Base-by-base conservation (phyloP, 805 yeast species). In the Metahyphopichia silvanorum region DNA sequence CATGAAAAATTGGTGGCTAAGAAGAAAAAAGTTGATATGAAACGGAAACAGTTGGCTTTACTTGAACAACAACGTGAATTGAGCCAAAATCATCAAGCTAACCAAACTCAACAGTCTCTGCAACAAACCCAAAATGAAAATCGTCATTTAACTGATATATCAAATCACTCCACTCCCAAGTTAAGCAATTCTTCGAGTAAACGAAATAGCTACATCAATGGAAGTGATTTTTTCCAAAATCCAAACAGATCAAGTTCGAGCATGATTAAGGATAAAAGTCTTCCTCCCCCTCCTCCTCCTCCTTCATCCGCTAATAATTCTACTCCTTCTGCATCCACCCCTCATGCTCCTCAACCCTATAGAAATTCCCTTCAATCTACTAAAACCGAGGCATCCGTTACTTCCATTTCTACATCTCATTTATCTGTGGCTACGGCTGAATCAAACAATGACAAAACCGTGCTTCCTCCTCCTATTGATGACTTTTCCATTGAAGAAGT, bases 1-100 rank as follows among this genome's bases (percentile, higher is more conserved):
- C 97, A 93, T 60, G 89, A 86, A 51, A 75, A 79, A 44, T 63
- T 91, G 38, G 60, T 89, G 53, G 88, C 82, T 27, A 82, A 81
- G 51, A 82, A 87, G 62, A 79, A 77, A 45, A 71, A 75, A 42
- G 76, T 80, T 44, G 84, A 79, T 44, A 54, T 65, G 34, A 62
- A 62, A 46, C 72, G 61, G 48, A 57, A 58, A 33, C 57, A 53
- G 34, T 31, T 51, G 44, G 55, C 55, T 9, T 23, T 33, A 24
- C 23, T 39, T 12, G 25, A 40, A 26, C 32, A 36, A 15, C 43
- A 43, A 18, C 25, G 25, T 17, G 33, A 33, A 19, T 21, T 17
- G 19, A 32, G 35, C 12, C 13, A 12, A 13, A 11, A 18, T n/a
- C 30, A 16, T 11, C 13, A 26, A 14, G n/a, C 7, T 8, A 14